These are phyloP conservation scores for Ormosia semicastrata DNA, from an alignment of 306 rosid species.

Conservation along the genomic window DNA sequence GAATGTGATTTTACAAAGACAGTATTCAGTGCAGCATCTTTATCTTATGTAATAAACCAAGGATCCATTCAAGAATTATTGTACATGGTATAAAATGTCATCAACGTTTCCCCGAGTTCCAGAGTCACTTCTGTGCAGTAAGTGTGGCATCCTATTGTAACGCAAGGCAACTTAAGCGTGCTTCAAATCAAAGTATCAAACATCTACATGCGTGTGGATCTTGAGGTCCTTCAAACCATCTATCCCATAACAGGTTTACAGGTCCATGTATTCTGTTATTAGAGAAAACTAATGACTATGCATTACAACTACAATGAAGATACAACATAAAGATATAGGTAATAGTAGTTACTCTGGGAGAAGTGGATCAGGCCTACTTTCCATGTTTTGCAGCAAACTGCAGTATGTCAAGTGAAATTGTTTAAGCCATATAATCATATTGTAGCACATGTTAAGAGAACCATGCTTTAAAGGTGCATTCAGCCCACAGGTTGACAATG, in stretches of 20 bases:
- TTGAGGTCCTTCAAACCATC: conserved; percentile 87
- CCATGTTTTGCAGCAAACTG: conserved; percentile 57
- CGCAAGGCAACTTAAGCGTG: not conserved
- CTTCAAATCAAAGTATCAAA: conserved; percentile 53
- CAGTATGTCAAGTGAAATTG: conserved; percentile 21
- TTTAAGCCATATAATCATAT: not conserved
- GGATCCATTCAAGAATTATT: not conserved
- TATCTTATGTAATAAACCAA: not conserved
- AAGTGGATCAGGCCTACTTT: conserved; percentile 62
- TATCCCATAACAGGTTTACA: conserved; percentile 60
- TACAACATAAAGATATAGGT: conserved; percentile 19
- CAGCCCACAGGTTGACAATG: not conserved
- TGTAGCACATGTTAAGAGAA: not conserved
- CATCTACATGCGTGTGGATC: conserved; percentile 66
- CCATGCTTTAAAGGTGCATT: not conserved
- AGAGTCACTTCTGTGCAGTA: not conserved
- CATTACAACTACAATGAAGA: not conserved
- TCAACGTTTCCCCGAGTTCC: conserved; percentile 4
- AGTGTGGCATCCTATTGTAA: not conserved
- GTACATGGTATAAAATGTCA: not conserved
- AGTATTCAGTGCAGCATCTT: not conserved
- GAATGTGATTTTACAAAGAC: conserved; percentile 17
- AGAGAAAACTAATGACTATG: conserved; percentile 13
- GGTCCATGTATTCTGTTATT: conserved; percentile 64
- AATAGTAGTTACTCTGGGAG: conserved; percentile 57